Percentiles rank a stretch among this genome's conserved stretches.
These are phyloP conservation scores for Craterostigma plantagineum DNA, from an alignment of 257 asterid species.

Conservation along the genomic window DNA sequence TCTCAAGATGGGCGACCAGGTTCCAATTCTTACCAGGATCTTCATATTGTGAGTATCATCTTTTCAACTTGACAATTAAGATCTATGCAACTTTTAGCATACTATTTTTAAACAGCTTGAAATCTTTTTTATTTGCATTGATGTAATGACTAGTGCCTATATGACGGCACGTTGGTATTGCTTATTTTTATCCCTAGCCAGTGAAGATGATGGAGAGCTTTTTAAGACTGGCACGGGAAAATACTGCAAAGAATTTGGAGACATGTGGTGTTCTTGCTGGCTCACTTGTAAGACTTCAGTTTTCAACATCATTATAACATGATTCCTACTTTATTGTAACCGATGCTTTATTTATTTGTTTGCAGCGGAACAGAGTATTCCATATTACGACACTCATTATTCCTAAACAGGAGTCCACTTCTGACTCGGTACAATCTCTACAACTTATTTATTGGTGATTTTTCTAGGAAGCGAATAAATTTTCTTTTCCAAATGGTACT, in stretches of 20 bases:
- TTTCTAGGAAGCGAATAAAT: conserved; percentile 22
- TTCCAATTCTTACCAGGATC: conserved; percentile 62
- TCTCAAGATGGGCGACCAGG: conserved; percentile 37
- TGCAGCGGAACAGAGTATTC: conserved; percentile 76
- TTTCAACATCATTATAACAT: conserved; percentile 2
- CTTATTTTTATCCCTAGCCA: conserved; percentile 40
- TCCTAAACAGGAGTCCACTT: conserved; percentile 96
- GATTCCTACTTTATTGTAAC: conserved; percentile 12
- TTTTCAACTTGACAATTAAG: conserved; percentile 24
- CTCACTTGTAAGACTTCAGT: conserved; percentile 35
- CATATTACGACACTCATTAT: conserved; percentile 71
- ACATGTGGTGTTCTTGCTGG: conserved; percentile 98
- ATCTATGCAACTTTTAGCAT: conserved; percentile 23
- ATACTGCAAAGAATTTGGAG: conserved; percentile 64
- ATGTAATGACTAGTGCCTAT: conserved; percentile 26
- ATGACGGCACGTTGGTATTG: background rate
- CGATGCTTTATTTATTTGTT: conserved; percentile 4
- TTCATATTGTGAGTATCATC: conserved; percentile 67
- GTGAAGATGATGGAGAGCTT: conserved; percentile 82
- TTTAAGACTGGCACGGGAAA: conserved; percentile 64
- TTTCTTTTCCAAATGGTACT: no score
- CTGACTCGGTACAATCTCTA: conserved; percentile 53
- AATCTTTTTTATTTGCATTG: conserved; percentile 16
- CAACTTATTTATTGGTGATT: conserved; percentile 21
- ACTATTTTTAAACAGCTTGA: conserved; percentile 11